Evolutionary conservation across 2,329 filamentous ascomycete species (phyloP).

Genomic region (Aspergillus alliaceus): DNA sequence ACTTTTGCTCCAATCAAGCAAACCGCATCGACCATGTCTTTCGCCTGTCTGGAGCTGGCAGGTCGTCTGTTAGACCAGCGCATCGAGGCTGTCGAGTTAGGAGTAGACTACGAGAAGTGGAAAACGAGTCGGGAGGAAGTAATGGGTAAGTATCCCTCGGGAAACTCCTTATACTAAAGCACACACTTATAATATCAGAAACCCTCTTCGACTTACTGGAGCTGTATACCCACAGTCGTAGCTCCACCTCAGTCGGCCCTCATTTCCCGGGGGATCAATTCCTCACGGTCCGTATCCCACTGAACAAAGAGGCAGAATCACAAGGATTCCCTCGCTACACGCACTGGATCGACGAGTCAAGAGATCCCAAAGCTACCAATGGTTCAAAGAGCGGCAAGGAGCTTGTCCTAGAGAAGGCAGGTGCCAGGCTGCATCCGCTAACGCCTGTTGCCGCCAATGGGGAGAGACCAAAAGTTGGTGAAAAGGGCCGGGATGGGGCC

Average conservation of each 20-base stretch:
- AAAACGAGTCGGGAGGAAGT: slow-evolving; percentile 48
- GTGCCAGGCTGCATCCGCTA: slow-evolving; percentile 33
- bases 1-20: slow-evolving; percentile 93
- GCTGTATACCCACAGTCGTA: slow-evolving; percentile 82
- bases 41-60: slow-evolving; percentile 79
- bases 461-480: slow-evolving; percentile 44
- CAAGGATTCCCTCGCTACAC: slow-evolving; percentile 64
- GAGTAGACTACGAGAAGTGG: slow-evolving; percentile 51
- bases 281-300: slow-evolving; percentile 79
- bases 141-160: slow-evolving; percentile 44
- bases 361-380: slow-evolving; percentile 17
- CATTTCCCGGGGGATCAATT: slow-evolving; percentile 74
- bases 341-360: slow-evolving; percentile 46
- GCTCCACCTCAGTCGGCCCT: slow-evolving; percentile 71
- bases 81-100: slow-evolving; percentile 50
- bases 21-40: slow-evolving; percentile 78
- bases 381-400: slow-evolving; percentile 19
- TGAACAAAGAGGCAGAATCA: slow-evolving; percentile 77
- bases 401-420: neutral
- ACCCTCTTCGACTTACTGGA: slow-evolving; percentile 88
- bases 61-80: slow-evolving; percentile 64
- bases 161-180: neutral
- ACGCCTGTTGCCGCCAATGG: slow-evolving; percentile 49
- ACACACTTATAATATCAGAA: slow-evolving; percentile 52
- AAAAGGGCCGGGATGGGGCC: slow-evolving; percentile 65